These are phyloP conservation scores for Trichomonas gallinae DNA, from an alignment of 208 protist genomes.

Conservation along the genomic window DNA sequence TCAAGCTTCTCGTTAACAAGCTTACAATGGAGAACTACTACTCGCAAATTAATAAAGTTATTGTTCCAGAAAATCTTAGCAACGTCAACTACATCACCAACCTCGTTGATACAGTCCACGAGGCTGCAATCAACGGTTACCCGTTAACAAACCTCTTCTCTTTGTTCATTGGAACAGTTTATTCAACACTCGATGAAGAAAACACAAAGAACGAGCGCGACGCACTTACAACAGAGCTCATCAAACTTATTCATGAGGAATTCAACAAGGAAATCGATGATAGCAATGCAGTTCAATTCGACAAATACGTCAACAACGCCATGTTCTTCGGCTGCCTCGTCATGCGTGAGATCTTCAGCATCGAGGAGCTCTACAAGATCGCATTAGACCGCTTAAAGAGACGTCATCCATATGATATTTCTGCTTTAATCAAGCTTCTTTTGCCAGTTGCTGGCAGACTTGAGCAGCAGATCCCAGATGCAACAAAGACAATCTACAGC, in stretches of 20 bases:
- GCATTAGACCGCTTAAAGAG: background rate
- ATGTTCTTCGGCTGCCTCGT: background rate
- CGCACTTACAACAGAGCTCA: background rate
- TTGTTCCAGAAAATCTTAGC: background rate
- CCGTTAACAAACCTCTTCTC: background rate
- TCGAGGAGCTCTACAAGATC: background rate
- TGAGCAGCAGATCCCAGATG: background rate
- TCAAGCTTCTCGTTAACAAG: background rate
- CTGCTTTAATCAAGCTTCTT: background rate
- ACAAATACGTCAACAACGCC: background rate
- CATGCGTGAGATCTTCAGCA: background rate
- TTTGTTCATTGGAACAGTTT: background rate
- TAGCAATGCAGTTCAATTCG: background rate
- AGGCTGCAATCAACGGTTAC: background rate
- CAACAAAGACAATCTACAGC: background rate
- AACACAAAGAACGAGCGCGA: background rate
- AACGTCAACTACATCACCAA: background rate
- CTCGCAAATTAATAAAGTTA: background rate
- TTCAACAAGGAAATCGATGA: background rate
- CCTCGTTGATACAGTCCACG: background rate
- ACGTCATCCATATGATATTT: background rate
- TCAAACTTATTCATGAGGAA: background rate
- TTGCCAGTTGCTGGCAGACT: background rate
- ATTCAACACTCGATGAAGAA: background rate
- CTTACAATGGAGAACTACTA: background rate